Evolutionary conservation across 2,329 filamentous ascomycete genomes (phyloP), one percentile per base, ranked within the genome.

Genomic region (Colletotrichum phormii): DNA sequence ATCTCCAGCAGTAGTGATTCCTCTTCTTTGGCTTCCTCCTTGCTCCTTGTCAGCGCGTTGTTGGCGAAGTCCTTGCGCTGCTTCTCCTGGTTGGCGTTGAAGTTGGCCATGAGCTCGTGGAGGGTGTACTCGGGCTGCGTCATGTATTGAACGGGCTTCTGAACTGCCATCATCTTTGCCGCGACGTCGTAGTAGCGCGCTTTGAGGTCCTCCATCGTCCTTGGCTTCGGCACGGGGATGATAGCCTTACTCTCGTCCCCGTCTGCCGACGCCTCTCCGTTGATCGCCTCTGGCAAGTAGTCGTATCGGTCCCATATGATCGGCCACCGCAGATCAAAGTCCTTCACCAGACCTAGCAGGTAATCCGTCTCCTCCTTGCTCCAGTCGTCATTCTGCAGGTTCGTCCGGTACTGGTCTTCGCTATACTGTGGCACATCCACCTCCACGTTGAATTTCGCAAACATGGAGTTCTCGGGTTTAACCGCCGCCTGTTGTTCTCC

Each of bases 351-450:
- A 3, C 90, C 86, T 80, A 98, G 89, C 75, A 99, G 84, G 79
- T 98, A 98, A 80, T 98, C 95, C 9, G 97, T 99, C 83, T 99
- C 97, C 77, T 97, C 93, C 78, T 93, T 94, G 15, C 93, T 92
- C 97, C 97, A 99, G 77, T 96, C 92, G 15, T 90, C 86, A 79
- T 88, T 93, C 77, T 91, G 89, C 63, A 99, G 83, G 74, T 93
- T 90, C 70, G 90, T 87, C 73, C 92, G 89, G 83, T 99, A 99
- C 80, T 97, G 93, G 75, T 95, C 94, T 75, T 97, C 93, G 74
- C 90, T 95, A 82, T 98, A 98, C 73, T 91, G 88, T 0, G 95
- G 94, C 46, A 95, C 87, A 4, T 93, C 89, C 15, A 96, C 90
- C 75, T 92, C 89, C 67, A 97, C 91, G 80, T 98, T 97, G 87